phyloP scores from a whole-genome alignment of 2,329 filamentous ascomycete species.

The Sporothrix humicola region DNA sequence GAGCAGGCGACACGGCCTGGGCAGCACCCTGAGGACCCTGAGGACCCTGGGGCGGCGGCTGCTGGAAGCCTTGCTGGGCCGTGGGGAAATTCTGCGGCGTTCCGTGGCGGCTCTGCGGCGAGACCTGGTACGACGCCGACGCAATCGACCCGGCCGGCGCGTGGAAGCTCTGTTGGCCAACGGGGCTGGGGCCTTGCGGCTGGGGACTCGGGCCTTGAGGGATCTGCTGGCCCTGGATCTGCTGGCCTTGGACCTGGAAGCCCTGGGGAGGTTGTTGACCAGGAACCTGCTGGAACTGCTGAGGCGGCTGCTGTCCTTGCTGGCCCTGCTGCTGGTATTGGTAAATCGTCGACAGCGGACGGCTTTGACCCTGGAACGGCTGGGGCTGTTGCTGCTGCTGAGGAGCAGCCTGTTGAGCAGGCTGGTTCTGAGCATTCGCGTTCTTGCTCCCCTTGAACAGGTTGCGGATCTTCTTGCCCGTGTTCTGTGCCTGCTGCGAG shows the following conservation, averaged over 20 bases:
- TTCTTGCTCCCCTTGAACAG: conserved; percentile 32
- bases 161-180: background rate
- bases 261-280: conserved; percentile 10
- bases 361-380: conserved; percentile 16
- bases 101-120: conserved; percentile 31
- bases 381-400: conserved; percentile 14
- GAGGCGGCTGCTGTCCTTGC: background rate
- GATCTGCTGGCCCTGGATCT: background rate
- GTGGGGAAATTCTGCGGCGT: conserved; percentile 30
- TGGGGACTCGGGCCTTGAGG: too few species aligned
- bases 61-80: conserved; percentile 23
- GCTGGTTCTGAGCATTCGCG: background rate
- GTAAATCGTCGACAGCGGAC: conserved; percentile 13
- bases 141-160: background rate
- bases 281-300: background rate
- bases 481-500: background rate
- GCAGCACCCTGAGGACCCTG: too few species aligned
- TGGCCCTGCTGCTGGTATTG: conserved; percentile 23
- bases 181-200: background rate
- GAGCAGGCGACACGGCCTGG: too few species aligned
- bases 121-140: conserved; percentile 21
- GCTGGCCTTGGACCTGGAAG: background rate
- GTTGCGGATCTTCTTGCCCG: conserved; percentile 33
- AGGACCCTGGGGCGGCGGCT: background rate
- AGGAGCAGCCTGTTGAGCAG: conserved; percentile 2